A percentile compares a stretch with the other conserved stretches of the same genome.
Conservation (phyloP, 2,329 filamentous ascomycete genomes). For the Penicillium sp. region DNA sequence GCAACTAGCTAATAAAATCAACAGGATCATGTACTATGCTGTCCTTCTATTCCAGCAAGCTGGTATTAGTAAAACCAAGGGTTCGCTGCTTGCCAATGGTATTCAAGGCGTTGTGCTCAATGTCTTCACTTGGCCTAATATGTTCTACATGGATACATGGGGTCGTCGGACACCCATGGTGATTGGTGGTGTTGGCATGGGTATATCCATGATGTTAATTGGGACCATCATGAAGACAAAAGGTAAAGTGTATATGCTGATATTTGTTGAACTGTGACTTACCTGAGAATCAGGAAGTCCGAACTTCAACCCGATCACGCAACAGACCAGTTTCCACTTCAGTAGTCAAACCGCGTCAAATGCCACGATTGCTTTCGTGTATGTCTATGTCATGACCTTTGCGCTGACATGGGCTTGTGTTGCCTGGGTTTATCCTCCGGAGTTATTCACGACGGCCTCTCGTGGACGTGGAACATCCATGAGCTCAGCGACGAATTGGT, state of each 20-base stretch:
- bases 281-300: constrained; percentile 12
- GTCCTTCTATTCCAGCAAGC: constrained; percentile 30
- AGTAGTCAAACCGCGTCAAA: constrained; percentile 12
- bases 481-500: constrained; percentile 26
- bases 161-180: constrained; percentile 28
- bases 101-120: constrained; percentile 28
- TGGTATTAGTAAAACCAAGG: constrained; percentile 19
- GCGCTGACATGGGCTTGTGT: constrained; percentile 28
- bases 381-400: constrained; percentile 29
- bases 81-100: constrained; percentile 28
- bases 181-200: constrained; percentile 26
- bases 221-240: constrained; percentile 28
- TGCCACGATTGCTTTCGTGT: constrained; percentile 28
- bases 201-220: constrained; percentile 27
- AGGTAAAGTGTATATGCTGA: constrained; percentile 7
- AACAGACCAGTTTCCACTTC: constrained; percentile 25
- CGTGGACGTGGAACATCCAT: constrained; percentile 22
- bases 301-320: constrained; percentile 17
- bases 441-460: constrained; percentile 22
- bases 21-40: constrained; percentile 29
- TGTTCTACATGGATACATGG: constrained; percentile 30
- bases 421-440: constrained; percentile 24
- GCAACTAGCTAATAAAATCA: background rate
- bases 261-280: constrained; percentile 1
- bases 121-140: constrained; percentile 28